Evolutionary conservation across 176 grass and related monocot species (phyloP), one percentile per base, ranked within the genome.

Genomic region (Cenchrus purpureus): DNA sequence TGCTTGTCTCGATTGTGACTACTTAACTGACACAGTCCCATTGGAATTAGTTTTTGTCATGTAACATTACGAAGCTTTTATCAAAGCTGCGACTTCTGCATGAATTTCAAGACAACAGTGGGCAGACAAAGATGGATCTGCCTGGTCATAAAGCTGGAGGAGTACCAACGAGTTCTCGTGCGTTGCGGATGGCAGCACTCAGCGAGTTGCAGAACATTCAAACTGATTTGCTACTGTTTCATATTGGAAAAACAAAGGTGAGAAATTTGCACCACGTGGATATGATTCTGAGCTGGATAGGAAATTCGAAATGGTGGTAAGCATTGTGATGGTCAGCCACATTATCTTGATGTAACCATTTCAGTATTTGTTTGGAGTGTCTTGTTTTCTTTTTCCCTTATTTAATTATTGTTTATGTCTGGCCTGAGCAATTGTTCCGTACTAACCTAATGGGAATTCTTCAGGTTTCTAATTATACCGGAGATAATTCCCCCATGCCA

Each of bases 1-100:
- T 91, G 75, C 76, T 86, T 86, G 65, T 68, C 65, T 59, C 1
- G 25, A 66, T 71, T 42, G 65, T 52, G n/a, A 82, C 79, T 86
- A 43, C 58, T 78, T 73, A 15, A 86, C 84, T 90, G 88, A 90
- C 88, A 67, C 32, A 66, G 46, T 90, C 60, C 67, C 79, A 83
- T 86, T 86, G 67, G 57, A 79, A 83, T 53, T 86, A 90, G 83
- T 90, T 83, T 82, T 79, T 86, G 66, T 79, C 88, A 74, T 90
- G 88, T 87, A 83, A 83, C 50, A 79, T 79, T 79, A 81, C 50
- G 43, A 86, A 79, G 74, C 88, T 87, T 86, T 90, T 90, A 59
- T 83, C 88, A 82, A 86, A 90, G 74, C 79, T 86, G 68, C 79
- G 65, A 67, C 68, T 90, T 83, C 69, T 75, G 72, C 84, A 79